Conservation (phyloP, 805 yeast species). For the Wickerhamiella azymoides region DNA sequence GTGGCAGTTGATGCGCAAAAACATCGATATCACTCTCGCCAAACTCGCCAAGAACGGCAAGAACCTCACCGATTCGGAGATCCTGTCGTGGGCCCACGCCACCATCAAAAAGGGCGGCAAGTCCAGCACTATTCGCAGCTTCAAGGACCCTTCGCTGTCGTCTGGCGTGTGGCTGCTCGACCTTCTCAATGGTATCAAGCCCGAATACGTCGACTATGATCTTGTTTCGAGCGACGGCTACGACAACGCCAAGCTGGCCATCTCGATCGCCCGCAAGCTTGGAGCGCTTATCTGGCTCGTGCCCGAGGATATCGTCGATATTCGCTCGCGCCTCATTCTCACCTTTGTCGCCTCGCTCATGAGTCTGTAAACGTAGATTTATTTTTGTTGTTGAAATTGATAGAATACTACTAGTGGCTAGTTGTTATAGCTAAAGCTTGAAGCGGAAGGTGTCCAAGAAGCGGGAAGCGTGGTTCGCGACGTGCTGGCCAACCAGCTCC, state of each 20-base stretch:
- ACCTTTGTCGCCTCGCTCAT: conserved; percentile 93
- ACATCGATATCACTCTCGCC: conserved; percentile 72
- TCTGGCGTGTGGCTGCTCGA: conserved; percentile 76
- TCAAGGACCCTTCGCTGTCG: conserved; percentile 66
- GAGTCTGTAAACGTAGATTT: conserved; percentile 34
- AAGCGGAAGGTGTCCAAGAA: background rate
- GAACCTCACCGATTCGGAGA: conserved; percentile 71
- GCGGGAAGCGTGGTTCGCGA: background rate
- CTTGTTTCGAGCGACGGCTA: conserved; percentile 79
- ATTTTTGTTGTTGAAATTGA: background rate
- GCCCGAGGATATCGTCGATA: conserved; percentile 99
- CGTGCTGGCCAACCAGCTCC: background rate
- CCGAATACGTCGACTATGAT: conserved; percentile 95
- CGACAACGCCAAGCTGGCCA: conserved; percentile 92
- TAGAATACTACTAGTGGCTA: too few relatives aligned
- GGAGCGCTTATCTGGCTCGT: conserved; percentile 98
- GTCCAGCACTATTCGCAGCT: conserved; percentile 56
- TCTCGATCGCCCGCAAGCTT: conserved; percentile 92
- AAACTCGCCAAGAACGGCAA: conserved; percentile 58
- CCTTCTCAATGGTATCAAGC: conserved; percentile 82
- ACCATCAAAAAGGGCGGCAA: conserved; percentile 81
- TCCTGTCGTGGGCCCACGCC: conserved; percentile 85
- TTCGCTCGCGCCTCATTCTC: conserved; percentile 80
- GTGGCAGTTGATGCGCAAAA: conserved; percentile 98
- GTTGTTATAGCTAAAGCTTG: background rate